Evolutionary conservation across 306 rosid genomes (phyloP).

Genomic region (Arachis stenosperma): DNA sequence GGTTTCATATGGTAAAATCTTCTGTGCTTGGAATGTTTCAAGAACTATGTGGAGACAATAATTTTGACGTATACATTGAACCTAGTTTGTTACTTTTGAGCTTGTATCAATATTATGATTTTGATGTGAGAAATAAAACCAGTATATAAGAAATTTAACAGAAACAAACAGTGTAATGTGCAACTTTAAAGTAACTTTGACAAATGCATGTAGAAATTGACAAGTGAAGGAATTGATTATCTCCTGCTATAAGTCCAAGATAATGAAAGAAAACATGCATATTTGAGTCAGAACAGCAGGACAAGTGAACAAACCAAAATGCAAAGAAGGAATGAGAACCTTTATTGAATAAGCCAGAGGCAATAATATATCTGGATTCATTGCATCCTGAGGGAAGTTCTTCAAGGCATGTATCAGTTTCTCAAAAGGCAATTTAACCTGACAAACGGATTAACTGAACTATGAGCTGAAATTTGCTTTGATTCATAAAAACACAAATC

Average conservation of each 20-base stretch:
- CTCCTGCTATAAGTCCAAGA: not conserved
- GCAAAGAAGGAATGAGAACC: constrained; percentile 56
- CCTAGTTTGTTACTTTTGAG: constrained; percentile 4
- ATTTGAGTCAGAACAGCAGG: not conserved
- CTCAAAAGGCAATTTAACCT: constrained; percentile 95
- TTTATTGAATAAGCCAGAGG: constrained; percentile 92
- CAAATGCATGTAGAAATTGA: constrained; percentile 7
- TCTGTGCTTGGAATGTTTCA: no score
- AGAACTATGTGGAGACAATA: constrained; percentile 11
- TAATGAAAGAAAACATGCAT: constrained; percentile 23
- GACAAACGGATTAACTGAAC: constrained; percentile 34
- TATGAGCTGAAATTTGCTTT: constrained; percentile 30
- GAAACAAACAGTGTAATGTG: constrained; percentile 5
- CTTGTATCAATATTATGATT: constrained; percentile 11
- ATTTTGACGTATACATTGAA: constrained; percentile 14
- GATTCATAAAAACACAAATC: constrained; percentile 26
- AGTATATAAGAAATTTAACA: not conserved
- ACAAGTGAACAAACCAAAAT: constrained; percentile 20
- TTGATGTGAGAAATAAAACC: constrained; percentile 10
- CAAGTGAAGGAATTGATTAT: constrained; percentile 4
- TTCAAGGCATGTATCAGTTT: constrained; percentile 92
- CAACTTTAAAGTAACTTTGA: not conserved
- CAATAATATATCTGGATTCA: constrained; percentile 85
- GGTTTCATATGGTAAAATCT: not conserved
- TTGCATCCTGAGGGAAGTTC: constrained; percentile 88